Base-by-base conservation (phyloP, 768 basidiomycete species). In the Cantharellus anzutake region DNA sequence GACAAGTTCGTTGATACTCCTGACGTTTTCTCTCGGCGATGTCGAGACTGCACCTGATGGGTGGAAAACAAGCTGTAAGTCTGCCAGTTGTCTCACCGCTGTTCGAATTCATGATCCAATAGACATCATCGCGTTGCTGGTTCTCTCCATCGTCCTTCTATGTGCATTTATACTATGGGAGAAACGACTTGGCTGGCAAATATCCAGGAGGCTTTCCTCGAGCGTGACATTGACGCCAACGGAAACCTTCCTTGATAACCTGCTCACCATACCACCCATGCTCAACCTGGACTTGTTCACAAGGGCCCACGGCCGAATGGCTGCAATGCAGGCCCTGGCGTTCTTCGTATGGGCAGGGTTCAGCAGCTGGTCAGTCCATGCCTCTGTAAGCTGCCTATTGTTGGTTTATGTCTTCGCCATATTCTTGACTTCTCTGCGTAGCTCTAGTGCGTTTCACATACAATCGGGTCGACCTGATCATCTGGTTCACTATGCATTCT, bases 21-120 rank as follows among this genome's bases (percentile, higher is more conserved):
- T 91, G 62, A 74, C 83, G 4, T 90, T 88, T 64, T 80, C 82
- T 0, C 75, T 92, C 2, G 79, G 81, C 55, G 78, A 85, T 63
- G 85, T 80, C 3, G 74, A 74, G n/a, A 70, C 74, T 16, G 82
- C 80, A 2, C 73, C 76, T 0, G 52, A 78, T 3, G 76, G 78
- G 4, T 89, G 84, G 84, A 70, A 67, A 5, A 82, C 82, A 3
- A 64, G 71, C 3, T 79, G 80, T 81, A 63, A 60, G 78, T 66
- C 7, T 14, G 4, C 3, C 60, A 11, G 2, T n/a, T 51, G 11
- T 56, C 68, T 62, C 42, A 51, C 59, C 42, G 59, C 58, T 48
- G 2, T 42, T 63, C 41, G 55, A 60, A 53, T 5, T 59, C 38
- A 40, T 44, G 57, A 59, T 20, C 60, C 53, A 50, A 0, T 4